Conservation (phyloP, 768 basidiomycete genomes). For the Naganishia randhawae region DNA sequence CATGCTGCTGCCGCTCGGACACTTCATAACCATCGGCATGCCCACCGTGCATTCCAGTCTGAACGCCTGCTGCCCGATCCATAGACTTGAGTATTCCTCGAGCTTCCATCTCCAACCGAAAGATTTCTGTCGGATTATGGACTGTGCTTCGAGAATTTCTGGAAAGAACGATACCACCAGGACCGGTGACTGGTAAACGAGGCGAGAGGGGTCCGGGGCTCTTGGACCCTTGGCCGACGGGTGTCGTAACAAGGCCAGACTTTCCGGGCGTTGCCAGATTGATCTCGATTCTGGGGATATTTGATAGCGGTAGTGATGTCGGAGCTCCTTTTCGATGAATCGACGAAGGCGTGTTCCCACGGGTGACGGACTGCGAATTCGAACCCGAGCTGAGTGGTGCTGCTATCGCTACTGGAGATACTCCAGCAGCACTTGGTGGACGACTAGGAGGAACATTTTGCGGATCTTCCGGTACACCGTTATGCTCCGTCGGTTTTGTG, state of each 20-base stretch:
- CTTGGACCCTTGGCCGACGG: neutral
- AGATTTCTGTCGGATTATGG: neutral
- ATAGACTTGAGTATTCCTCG: constrained; percentile 19
- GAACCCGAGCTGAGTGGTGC: neutral
- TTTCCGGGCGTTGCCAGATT: neutral
- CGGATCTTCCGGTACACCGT: neutral
- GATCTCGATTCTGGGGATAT: constrained; percentile 19
- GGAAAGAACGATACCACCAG: neutral
- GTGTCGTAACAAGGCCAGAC: neutral
- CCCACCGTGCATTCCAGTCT: neutral
- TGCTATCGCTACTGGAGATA: neutral
- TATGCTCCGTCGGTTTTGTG: neutral
- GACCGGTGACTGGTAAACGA: neutral
- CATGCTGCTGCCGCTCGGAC: constrained; percentile 6
- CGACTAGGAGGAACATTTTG: too few relatives aligned
- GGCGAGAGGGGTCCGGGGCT: neutral
- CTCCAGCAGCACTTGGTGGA: neutral
- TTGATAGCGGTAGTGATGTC: neutral
- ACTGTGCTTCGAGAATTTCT: neutral
- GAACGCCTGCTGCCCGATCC: constrained; percentile 15
- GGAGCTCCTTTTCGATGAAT: constrained; percentile 6
- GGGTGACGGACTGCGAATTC: constrained; percentile 4
- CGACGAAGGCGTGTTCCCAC: neutral
- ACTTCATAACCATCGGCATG: neutral
- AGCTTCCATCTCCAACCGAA: constrained; percentile 18